Evolutionary conservation across 2,329 filamentous ascomycete genomes (phyloP).

Genomic region (Penicillium polonicum): DNA sequence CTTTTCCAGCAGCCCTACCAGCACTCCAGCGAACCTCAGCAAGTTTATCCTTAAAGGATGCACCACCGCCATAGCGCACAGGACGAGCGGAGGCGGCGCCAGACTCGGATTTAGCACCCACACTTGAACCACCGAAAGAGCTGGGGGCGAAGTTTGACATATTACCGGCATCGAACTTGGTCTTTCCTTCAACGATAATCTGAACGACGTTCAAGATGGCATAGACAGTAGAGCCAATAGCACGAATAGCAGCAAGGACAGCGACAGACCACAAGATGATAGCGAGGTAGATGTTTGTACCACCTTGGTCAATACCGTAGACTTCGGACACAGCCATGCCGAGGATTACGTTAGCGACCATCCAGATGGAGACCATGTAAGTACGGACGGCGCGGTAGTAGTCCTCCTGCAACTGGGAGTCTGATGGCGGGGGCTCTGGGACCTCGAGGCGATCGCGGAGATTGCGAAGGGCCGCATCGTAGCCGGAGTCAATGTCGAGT

Average conservation of each 20-base stretch:
- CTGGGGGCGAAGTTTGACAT: constrained; percentile 29
- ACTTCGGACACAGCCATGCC: constrained; percentile 91
- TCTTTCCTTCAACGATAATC: constrained; percentile 79
- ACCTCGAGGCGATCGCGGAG: constrained; percentile 91
- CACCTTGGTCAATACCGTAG: constrained; percentile 69
- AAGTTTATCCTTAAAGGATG: constrained; percentile 37
- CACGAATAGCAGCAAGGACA: constrained; percentile 79
- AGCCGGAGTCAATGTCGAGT: constrained; percentile 95
- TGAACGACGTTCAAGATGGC: constrained; percentile 81
- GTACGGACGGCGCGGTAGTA: constrained; percentile 97
- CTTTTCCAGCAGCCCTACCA: constrained; percentile 34
- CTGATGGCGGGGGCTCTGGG: constrained; percentile 58
- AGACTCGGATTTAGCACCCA: constrained; percentile 22
- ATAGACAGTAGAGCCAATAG: constrained; percentile 77
- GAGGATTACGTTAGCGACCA: constrained; percentile 85
- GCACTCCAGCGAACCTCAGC: constrained; percentile 37
- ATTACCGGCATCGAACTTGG: constrained; percentile 54
- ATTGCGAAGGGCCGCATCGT: constrained; percentile 95
- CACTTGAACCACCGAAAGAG: constrained; percentile 24
- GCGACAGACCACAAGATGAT: constrained; percentile 95
- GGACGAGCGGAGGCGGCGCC: constrained; percentile 17
- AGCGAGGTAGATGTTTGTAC: constrained; percentile 82
- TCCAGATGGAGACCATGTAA: constrained; percentile 96
- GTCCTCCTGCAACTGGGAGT: constrained; percentile 89
- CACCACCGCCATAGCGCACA: constrained; percentile 33